These are phyloP conservation scores for Cyberlindnera galapagoensis DNA, from an alignment of 805 yeast species.

Conservation along the genomic window DNA sequence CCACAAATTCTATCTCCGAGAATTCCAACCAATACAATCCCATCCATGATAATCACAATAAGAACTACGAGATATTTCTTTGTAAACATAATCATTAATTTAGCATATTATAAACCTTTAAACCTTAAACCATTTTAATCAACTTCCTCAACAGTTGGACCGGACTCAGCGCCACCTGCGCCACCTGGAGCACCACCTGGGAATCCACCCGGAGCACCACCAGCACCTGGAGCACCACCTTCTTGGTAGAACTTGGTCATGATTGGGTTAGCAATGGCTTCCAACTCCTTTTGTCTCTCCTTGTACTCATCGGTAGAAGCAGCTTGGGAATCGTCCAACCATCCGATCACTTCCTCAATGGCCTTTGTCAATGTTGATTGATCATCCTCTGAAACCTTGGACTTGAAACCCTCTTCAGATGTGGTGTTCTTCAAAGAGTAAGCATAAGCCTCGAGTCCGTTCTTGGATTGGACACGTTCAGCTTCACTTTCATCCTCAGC, in stretches of 20 bases:
- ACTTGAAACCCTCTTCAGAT: conserved; percentile 65
- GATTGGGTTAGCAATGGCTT: conserved; percentile 94
- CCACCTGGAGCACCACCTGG: conserved; percentile 50
- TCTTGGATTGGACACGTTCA: conserved; percentile 88
- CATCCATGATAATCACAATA: too few species aligned
- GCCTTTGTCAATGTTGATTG: conserved; percentile 72
- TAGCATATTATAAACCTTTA: too few species aligned
- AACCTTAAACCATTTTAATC: conserved; percentile 41
- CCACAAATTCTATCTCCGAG: too few species aligned
- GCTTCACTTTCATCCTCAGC: conserved; percentile 96
- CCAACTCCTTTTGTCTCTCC: conserved; percentile 95
- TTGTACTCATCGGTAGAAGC: conserved; percentile 90
- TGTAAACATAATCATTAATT: too few species aligned
- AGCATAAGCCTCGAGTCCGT: conserved; percentile 93
- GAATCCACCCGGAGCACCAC: conserved; percentile 59
- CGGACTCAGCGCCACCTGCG: conserved; percentile 41
- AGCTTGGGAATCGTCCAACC: conserved; percentile 91
- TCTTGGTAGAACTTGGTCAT: conserved; percentile 94
- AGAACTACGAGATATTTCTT: too few species aligned
- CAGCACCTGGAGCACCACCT: conserved; percentile 75
- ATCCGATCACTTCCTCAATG: conserved; percentile 75
- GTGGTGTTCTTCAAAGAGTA: conserved; percentile 86
- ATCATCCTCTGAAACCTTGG: conserved; percentile 71
- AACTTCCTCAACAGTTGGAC: conserved; percentile 82
- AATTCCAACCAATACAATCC: too few species aligned